phyloP scores from a whole-genome alignment of 1,139 yeast species.

The Debaryomyces sp. region DNA sequence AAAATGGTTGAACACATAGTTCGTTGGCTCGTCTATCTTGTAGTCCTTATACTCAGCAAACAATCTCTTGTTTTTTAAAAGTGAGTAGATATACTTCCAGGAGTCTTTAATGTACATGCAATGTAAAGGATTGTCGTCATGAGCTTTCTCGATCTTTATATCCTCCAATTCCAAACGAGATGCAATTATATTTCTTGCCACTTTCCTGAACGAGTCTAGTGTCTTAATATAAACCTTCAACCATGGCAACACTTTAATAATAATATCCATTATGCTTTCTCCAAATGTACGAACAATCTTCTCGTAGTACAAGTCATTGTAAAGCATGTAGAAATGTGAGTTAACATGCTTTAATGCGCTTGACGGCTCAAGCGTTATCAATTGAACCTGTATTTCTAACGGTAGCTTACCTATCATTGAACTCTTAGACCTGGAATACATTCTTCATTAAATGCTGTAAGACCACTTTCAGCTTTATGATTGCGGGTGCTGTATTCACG shows the following conservation, averaged over 20 bases:
- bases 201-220: conserved; percentile 50
- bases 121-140: conserved; percentile 21
- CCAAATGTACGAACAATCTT: conserved; percentile 49
- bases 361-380: conserved; percentile 45
- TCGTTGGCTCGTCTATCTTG: conserved; percentile 52
- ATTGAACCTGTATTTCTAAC: conserved; percentile 48
- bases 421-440: background rate
- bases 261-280: conserved; percentile 30
- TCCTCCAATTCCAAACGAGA: conserved; percentile 25
- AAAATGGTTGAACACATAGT: conserved; percentile 46
- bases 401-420: conserved; percentile 43
- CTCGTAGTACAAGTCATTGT: conserved; percentile 52
- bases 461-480: background rate
- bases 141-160: conserved; percentile 8
- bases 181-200: conserved; percentile 37
- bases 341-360: conserved; percentile 45
- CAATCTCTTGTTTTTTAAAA: conserved; percentile 52
- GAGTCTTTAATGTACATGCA: conserved; percentile 48
- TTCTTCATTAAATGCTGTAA: background rate
- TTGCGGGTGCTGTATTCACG: background rate
- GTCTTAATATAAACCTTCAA: conserved; percentile 46
- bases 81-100: conserved; percentile 56
- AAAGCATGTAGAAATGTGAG: conserved; percentile 46
- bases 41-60: conserved; percentile 57
- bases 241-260: conserved; percentile 42